phyloP scores from a whole-genome alignment of 371 early-diverging fungal genomes.

The Mucor indicus region DNA sequence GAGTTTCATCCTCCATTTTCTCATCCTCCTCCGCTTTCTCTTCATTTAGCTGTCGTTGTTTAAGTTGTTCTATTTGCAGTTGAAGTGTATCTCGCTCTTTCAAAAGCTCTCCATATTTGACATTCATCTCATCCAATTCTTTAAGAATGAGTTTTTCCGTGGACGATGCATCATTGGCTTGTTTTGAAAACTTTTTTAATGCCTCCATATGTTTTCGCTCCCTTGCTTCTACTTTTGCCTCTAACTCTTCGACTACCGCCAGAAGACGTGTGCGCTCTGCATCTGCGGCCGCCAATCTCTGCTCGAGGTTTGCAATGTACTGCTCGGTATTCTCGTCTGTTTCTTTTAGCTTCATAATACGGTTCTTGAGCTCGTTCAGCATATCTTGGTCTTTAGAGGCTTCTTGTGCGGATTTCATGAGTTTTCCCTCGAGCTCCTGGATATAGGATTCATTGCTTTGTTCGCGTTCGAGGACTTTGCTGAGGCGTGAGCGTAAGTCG shows the following conservation, averaged over 20 bases:
- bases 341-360: slow-evolving; percentile 31
- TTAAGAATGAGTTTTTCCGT: slow-evolving; percentile 29
- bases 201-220: slow-evolving; percentile 18
- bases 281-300: slow-evolving; percentile 20
- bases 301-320: slow-evolving; percentile 33
- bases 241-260: slow-evolving; percentile 15
- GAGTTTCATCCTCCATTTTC: neutral
- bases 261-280: slow-evolving; percentile 12
- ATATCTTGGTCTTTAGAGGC: slow-evolving; percentile 26
- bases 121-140: slow-evolving; percentile 27
- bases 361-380: slow-evolving; percentile 25
- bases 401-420: slow-evolving; percentile 26
- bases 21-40: neutral
- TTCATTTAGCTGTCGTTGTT: neutral
- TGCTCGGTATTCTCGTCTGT: slow-evolving; percentile 35
- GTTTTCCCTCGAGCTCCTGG: slow-evolving; percentile 41
- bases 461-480: slow-evolving; percentile 28
- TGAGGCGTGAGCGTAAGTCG: slow-evolving; percentile 8
- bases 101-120: slow-evolving; percentile 16
- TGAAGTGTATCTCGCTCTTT: slow-evolving; percentile 30
- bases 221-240: slow-evolving; percentile 19
- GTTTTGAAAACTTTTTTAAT: slow-evolving; percentile 14
- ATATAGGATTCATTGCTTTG: slow-evolving; percentile 37
- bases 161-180: neutral
- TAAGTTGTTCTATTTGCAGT: slow-evolving; percentile 1